A percentile compares a stretch with the other conserved stretches of the same genome.
These are phyloP conservation scores for Xylaria intraflava DNA, from an alignment of 495 filamentous ascomycete genomes.

Conservation along the genomic window DNA sequence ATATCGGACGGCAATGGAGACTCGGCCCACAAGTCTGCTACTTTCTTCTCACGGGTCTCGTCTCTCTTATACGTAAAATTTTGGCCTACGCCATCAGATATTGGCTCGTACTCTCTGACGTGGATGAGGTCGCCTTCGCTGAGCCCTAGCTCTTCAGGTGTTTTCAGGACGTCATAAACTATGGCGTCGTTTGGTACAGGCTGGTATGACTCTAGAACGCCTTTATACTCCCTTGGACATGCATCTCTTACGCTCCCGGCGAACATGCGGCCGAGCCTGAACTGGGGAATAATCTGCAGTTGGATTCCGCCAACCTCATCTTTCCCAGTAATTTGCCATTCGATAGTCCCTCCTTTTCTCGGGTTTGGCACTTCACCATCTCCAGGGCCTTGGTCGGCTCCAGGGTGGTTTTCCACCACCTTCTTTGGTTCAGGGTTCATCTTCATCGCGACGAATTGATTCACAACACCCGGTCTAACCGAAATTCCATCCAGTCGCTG, in stretches of 20 bases:
- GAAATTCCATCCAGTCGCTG: background rate
- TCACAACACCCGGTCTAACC: background rate
- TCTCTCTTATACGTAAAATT: background rate
- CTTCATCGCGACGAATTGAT: slow-evolving; percentile 1
- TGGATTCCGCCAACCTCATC: background rate
- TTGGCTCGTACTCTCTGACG: background rate
- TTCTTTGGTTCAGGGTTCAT: background rate
- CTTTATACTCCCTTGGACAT: background rate
- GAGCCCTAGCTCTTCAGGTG: background rate
- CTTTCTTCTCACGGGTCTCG: background rate
- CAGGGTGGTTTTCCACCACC: background rate
- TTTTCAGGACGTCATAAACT: slow-evolving; percentile 1
- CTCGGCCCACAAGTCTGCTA: background rate
- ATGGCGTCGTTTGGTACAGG: background rate
- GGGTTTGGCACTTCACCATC: background rate
- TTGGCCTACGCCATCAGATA: background rate
- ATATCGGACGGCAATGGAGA: background rate
- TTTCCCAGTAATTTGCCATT: background rate
- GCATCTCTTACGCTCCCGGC: background rate
- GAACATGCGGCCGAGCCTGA: slow-evolving; percentile 6
- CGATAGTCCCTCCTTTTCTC: background rate
- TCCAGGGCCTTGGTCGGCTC: too few species aligned
- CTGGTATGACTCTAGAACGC: background rate
- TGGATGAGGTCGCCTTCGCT: slow-evolving; percentile 1
- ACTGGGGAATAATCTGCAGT: slow-evolving; percentile 2